These are phyloP conservation scores for Malassezia dermatis DNA, from an alignment of 1,284 basidiomycete species.

Conservation along the genomic window DNA sequence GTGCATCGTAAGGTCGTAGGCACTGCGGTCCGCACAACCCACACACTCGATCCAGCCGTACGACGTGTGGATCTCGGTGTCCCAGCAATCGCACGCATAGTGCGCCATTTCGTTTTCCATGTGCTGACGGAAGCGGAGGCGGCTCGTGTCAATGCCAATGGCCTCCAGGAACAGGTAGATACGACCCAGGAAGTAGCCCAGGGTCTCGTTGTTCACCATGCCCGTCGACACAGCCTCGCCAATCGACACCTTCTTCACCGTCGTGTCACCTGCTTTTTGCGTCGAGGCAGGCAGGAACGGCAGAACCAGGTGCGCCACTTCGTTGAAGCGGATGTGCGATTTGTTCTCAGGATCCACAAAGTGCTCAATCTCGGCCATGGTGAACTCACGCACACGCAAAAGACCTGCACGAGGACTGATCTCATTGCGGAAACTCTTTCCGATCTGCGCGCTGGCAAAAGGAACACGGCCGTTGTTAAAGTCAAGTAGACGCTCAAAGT, in stretches of 20 bases:
- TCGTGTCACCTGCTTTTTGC: constrained; percentile 66
- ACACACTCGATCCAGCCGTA: constrained; percentile 98
- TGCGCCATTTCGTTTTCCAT: constrained; percentile 99
- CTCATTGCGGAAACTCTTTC: constrained; percentile 92
- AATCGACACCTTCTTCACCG: constrained; percentile 61
- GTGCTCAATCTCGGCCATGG: constrained; percentile 99
- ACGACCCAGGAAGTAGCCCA: constrained; percentile 91
- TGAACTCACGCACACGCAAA: constrained; percentile 94
- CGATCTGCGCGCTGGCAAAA: constrained; percentile 94
- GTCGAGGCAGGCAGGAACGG: constrained; percentile 71
- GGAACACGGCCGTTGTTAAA: constrained; percentile 95
- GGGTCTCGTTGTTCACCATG: constrained; percentile 88
- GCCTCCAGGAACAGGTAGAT: constrained; percentile 82
- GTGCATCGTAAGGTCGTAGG: constrained; percentile 72
- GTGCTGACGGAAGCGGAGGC: constrained; percentile 88
- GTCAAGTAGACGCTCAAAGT: constrained; percentile 90
- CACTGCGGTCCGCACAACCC: constrained; percentile 95
- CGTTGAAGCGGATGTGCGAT: constrained; percentile 69
- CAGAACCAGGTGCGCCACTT: constrained; percentile 67
- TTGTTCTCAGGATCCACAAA: constrained; percentile 93
- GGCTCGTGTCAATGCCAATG: constrained; percentile 78
- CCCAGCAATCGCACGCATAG: constrained; percentile 98
- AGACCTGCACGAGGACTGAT: constrained; percentile 93
- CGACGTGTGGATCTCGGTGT: constrained; percentile 89
- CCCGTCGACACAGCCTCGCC: constrained; percentile 76